phyloP scores from a whole-genome alignment of 495 filamentous ascomycete genomes.

The Penicillium silybi region DNA sequence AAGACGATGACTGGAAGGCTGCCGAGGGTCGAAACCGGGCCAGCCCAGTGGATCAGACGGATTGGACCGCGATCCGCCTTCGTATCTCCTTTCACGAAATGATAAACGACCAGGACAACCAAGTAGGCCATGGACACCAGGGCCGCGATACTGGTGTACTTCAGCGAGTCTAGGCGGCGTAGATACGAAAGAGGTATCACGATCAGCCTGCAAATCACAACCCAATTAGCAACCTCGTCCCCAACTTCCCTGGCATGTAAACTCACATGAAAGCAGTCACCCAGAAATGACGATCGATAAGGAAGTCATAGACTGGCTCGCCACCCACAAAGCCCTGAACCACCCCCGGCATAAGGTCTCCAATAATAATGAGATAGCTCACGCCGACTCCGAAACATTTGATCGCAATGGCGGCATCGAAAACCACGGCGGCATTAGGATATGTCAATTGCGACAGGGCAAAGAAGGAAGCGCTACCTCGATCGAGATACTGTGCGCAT shows the following conservation, averaged over 20 bases:
- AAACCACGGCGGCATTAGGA: slow-evolving; percentile 91
- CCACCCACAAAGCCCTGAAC: slow-evolving; percentile 67
- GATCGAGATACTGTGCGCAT: slow-evolving; percentile 87
- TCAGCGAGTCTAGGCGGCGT: slow-evolving; percentile 85
- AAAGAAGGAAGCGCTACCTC: slow-evolving; percentile 81
- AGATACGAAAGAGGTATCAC: slow-evolving; percentile 93
- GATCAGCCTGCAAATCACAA: slow-evolving; percentile 59
- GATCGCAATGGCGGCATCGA: slow-evolving; percentile 93
- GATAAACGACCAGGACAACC: slow-evolving; percentile 84
- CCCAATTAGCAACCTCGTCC: slow-evolving; percentile 4
- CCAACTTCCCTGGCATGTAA: background rate
- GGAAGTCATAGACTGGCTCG: slow-evolving; percentile 58
- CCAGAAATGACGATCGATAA: slow-evolving; percentile 92
- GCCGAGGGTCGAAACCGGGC: slow-evolving; percentile 71
- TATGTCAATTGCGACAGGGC: slow-evolving; percentile 93
- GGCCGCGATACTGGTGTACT: slow-evolving; percentile 93
- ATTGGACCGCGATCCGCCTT: slow-evolving; percentile 66
- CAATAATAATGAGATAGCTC: slow-evolving; percentile 97
- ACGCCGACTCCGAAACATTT: slow-evolving; percentile 97
- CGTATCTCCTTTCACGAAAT: slow-evolving; percentile 78
- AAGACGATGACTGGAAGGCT: slow-evolving; percentile 95
- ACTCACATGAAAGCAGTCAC: slow-evolving; percentile 92
- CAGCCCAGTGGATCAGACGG: slow-evolving; percentile 70
- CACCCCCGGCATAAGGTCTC: slow-evolving; percentile 96
- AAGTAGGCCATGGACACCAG: slow-evolving; percentile 91